A percentile compares a stretch with the other conserved stretches of the same genome.
Evolutionary conservation across 306 rosid genomes (phyloP).

Genomic region (Prunus fruticosa): DNA sequence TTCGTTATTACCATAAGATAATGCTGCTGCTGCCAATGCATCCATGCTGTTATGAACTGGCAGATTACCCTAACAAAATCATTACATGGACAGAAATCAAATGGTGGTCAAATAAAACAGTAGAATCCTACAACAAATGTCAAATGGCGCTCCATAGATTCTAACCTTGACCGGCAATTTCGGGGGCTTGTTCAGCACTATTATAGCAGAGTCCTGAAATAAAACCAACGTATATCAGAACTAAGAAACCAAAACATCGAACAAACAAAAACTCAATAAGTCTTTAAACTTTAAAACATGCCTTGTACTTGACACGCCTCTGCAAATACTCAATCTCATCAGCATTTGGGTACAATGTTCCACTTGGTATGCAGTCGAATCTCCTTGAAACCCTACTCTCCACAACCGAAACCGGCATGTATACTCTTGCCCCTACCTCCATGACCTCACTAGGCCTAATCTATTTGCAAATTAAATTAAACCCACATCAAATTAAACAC

Average conservation of each 20-base stretch:
- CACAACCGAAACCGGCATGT: constrained; percentile 71
- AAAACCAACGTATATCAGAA: neutral
- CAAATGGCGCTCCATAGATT: constrained; percentile 13
- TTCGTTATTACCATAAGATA: constrained; percentile 74
- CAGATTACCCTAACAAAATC: constrained; percentile 71
- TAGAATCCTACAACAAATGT: constrained; percentile 4
- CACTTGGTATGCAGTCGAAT: constrained; percentile 88
- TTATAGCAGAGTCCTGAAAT: constrained; percentile 73
- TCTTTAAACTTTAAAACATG: constrained; percentile 25
- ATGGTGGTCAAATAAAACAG: neutral
- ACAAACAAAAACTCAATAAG: constrained; percentile 20
- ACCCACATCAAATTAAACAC: neutral
- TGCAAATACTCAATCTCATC: constrained; percentile 92
- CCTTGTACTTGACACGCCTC: constrained; percentile 92
- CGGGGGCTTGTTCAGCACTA: constrained; percentile 90
- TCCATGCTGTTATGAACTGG: constrained; percentile 97
- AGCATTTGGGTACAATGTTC: constrained; percentile 88
- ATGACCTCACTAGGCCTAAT: constrained; percentile 70
- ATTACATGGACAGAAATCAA: constrained; percentile 24
- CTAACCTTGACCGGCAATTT: constrained; percentile 91
- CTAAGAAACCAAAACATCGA: constrained; percentile 17
- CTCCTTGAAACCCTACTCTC: constrained; percentile 83
- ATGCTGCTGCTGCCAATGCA: constrained; percentile 93
- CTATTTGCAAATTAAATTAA: constrained; percentile 45
- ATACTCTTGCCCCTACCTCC: constrained; percentile 57